Evolutionary conservation across 805 yeast species (phyloP).

Genomic region (Debaryomyces tyrocola): DNA sequence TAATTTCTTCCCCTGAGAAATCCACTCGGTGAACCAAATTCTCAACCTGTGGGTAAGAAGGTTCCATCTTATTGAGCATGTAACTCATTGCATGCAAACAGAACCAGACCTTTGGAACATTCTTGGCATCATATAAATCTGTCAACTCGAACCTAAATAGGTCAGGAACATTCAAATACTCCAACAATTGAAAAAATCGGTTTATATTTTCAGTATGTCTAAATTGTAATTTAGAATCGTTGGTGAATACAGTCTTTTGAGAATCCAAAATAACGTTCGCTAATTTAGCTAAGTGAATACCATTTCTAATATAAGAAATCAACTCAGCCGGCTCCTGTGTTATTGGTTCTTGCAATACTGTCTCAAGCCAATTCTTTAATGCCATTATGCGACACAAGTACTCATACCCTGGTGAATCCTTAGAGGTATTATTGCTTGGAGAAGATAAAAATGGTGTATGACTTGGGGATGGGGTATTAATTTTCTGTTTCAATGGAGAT

Average conservation of each 20-base stretch:
- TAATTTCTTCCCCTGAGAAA: conserved; percentile 69
- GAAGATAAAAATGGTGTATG: conserved; percentile 24
- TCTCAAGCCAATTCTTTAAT: conserved; percentile 79
- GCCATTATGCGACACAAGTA: conserved; percentile 79
- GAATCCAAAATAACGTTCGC: conserved; percentile 72
- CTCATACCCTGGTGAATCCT: conserved; percentile 55
- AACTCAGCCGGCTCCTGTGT: conserved; percentile 56
- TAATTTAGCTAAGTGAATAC: conserved; percentile 79
- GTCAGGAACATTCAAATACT: conserved; percentile 75
- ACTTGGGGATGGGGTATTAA: conserved; percentile 9
- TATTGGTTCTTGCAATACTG: conserved; percentile 55
- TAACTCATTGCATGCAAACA: conserved; percentile 87
- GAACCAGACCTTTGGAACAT: conserved; percentile 90
- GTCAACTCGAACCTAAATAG: conserved; percentile 88
- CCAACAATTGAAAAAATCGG: conserved; percentile 70
- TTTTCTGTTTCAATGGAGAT: conserved; percentile 11
- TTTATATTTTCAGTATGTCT: conserved; percentile 92
- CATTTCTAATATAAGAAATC: conserved; percentile 72
- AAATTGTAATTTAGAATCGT: conserved; percentile 64
- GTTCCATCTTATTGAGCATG: conserved; percentile 57
- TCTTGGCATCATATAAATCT: conserved; percentile 88
- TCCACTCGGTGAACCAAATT: conserved; percentile 61
- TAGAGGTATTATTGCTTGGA: conserved; percentile 27
- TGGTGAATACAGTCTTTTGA: conserved; percentile 54
- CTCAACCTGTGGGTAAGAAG: conserved; percentile 57